Evolutionary conservation across 441 rosid genomes (phyloP).

Genomic region (Biscutella laevigata): DNA sequence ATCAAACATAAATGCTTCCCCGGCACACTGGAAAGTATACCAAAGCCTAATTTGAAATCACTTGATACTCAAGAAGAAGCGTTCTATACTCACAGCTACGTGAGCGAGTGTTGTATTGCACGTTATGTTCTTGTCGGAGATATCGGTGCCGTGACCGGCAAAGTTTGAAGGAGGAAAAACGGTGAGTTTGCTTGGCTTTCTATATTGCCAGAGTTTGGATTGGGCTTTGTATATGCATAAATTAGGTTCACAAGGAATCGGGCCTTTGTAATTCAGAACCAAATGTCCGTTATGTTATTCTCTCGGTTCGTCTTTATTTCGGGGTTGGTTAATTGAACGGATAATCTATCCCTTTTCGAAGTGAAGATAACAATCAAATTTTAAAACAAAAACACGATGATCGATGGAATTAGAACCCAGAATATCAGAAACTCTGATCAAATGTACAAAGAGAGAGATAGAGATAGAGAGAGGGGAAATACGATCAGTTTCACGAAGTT

Average conservation of each 20-base stretch:
- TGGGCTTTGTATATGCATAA: background rate
- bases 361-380: too few species aligned
- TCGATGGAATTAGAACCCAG: too few species aligned
- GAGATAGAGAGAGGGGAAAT: background rate
- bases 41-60: background rate
- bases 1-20: constrained; percentile 1
- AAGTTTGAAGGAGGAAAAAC: background rate
- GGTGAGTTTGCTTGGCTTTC: background rate
- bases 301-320: background rate
- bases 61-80: background rate
- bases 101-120: background rate
- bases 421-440: too few species aligned
- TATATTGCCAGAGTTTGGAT: background rate
- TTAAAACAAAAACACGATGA: too few species aligned
- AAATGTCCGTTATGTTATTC: too few species aligned
- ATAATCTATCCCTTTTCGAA: too few species aligned
- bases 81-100: constrained; percentile 4
- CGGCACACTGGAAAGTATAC: background rate
- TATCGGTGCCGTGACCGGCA: too few species aligned
- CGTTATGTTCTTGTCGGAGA: constrained; percentile 1
- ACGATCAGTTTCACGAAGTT: too few species aligned
- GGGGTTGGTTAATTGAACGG: background rate
- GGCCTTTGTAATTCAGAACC: background rate
- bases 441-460: too few species aligned
- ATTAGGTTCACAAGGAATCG: too few species aligned